A percentile compares a stretch with the other conserved stretches of the same genome.
phyloP scores from a whole-genome alignment of 2,329 filamentous ascomycete species.

The Pseudogymnoascus sp. region DNA sequence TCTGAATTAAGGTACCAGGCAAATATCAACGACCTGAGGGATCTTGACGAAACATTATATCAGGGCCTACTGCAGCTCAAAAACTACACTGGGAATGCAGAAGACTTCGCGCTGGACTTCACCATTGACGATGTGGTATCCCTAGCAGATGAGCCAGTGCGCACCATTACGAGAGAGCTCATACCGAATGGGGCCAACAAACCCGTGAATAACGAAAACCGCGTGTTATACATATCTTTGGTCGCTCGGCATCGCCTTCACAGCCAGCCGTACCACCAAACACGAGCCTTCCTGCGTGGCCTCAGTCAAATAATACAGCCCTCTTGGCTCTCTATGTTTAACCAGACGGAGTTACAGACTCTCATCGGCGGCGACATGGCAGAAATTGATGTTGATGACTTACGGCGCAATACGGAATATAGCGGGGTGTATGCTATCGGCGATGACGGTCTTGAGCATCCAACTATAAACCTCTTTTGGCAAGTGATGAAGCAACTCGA shows the following conservation, averaged over 20 bases:
- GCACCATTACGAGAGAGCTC: conserved; percentile 66
- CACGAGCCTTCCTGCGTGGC: conserved; percentile 78
- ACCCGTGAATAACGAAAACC: conserved; percentile 83
- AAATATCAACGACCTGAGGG: conserved; percentile 89
- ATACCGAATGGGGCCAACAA: conserved; percentile 69
- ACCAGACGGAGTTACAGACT: conserved; percentile 88
- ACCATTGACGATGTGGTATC: conserved; percentile 69
- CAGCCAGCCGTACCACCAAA: conserved; percentile 72
- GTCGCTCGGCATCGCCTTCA: conserved; percentile 82
- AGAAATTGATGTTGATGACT: conserved; percentile 79
- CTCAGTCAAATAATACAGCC: conserved; percentile 84
- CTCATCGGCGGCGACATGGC: conserved; percentile 82
- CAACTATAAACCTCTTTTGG: conserved; percentile 85
- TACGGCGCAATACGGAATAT: conserved; percentile 77
- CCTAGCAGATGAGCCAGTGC: conserved; percentile 38
- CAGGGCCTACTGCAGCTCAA: conserved; percentile 78
- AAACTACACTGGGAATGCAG: conserved; percentile 74
- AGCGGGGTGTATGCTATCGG: conserved; percentile 83
- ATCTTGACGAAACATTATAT: conserved; percentile 86
- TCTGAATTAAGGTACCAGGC: conserved; percentile 71
- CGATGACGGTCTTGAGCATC: conserved; percentile 81
- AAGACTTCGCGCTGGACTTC: conserved; percentile 78
- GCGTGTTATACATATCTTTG: conserved; percentile 88
- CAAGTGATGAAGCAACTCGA: conserved; percentile 70
- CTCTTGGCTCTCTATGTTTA: conserved; percentile 96